Conservation (phyloP, 2,329 filamentous ascomycete species). For the Thyridium curvatum region DNA sequence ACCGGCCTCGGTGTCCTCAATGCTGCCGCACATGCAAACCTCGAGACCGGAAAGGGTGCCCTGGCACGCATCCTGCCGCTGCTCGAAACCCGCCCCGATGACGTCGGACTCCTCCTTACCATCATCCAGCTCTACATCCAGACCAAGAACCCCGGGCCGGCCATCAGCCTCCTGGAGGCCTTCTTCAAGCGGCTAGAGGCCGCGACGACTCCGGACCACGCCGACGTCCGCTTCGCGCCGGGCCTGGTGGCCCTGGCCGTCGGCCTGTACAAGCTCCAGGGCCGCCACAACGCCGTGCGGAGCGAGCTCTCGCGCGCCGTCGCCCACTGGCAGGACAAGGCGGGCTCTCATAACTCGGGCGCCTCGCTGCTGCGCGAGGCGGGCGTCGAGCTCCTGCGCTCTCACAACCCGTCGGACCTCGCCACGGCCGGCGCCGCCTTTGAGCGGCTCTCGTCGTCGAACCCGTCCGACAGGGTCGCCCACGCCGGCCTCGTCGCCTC, state of each 20-base stretch:
- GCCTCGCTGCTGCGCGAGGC: conserved; percentile 73
- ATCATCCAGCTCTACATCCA: conserved; percentile 76
- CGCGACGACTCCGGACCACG: conserved; percentile 46
- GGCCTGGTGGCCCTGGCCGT: conserved; percentile 77
- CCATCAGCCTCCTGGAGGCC: conserved; percentile 66
- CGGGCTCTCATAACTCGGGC: conserved; percentile 25
- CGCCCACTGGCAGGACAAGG: conserved; percentile 68
- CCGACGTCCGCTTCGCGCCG: conserved; percentile 73
- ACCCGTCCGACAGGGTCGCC: conserved; percentile 62
- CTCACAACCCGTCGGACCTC: conserved; percentile 62
- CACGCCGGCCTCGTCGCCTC: conserved; percentile 83
- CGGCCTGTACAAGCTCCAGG: conserved; percentile 70
- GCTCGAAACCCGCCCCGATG: conserved; percentile 67
- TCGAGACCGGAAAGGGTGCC: conserved; percentile 57
- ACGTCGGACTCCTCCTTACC: conserved; percentile 75
- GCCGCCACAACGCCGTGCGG: conserved; percentile 66
- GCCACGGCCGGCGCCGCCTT: conserved; percentile 73
- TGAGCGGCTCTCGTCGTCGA: conserved; percentile 57
- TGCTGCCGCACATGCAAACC: conserved; percentile 67
- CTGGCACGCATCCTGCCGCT: conserved; percentile 64
- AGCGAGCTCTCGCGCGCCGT: conserved; percentile 73
- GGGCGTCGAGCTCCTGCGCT: conserved; percentile 75
- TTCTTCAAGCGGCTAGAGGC: conserved; percentile 69
- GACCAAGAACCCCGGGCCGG: conserved; percentile 64
- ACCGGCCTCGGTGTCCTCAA: conserved; percentile 44